Percentiles rank a stretch among this genome's conserved stretches.
Evolutionary conservation across 495 filamentous ascomycete species (phyloP).

Genomic region (Durotheca rogersii): DNA sequence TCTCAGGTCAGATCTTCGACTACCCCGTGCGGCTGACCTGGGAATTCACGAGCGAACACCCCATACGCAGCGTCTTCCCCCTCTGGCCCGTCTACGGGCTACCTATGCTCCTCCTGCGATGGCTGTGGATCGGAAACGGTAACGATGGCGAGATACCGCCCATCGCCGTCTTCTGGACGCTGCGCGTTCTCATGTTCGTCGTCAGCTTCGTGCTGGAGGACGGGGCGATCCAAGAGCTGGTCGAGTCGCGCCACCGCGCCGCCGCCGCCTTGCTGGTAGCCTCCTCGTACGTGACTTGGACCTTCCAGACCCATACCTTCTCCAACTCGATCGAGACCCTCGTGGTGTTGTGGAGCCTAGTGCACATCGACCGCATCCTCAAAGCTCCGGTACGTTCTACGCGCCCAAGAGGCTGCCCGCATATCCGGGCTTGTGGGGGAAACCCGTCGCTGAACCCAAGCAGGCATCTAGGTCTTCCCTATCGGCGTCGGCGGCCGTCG

Average conservation of each 20-base stretch:
- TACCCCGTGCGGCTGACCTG: constrained; percentile 85
- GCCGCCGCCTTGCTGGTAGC: constrained; percentile 77
- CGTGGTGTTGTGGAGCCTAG: constrained; percentile 85
- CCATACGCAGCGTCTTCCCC: constrained; percentile 93
- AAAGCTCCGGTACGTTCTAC: constrained; percentile 64
- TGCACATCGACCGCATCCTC: constrained; percentile 81
- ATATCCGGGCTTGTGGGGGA: background rate
- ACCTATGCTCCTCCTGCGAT: constrained; percentile 86
- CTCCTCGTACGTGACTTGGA: constrained; percentile 98
- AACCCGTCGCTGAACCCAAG: constrained; percentile 41
- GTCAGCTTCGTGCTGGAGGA: constrained; percentile 95
- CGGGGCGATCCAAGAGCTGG: constrained; percentile 92
- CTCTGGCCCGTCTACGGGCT: constrained; percentile 92
- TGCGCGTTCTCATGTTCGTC: constrained; percentile 86
- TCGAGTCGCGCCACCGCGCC: constrained; percentile 70
- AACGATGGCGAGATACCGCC: constrained; percentile 62
- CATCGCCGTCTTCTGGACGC: constrained; percentile 79
- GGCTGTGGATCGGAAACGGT: constrained; percentile 71
- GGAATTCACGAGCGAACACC: constrained; percentile 86
- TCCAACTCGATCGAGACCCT: constrained; percentile 96
- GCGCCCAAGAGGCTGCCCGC: too few species aligned
- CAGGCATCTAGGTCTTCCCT: constrained; percentile 62
- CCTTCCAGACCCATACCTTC: constrained; percentile 97
- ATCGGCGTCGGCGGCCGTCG: constrained; percentile 72
- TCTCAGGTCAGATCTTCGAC: constrained; percentile 80